These are phyloP conservation scores for Phycomyces nitens DNA, from an alignment of 192 early-diverging fungal genomes.

Conservation along the genomic window DNA sequence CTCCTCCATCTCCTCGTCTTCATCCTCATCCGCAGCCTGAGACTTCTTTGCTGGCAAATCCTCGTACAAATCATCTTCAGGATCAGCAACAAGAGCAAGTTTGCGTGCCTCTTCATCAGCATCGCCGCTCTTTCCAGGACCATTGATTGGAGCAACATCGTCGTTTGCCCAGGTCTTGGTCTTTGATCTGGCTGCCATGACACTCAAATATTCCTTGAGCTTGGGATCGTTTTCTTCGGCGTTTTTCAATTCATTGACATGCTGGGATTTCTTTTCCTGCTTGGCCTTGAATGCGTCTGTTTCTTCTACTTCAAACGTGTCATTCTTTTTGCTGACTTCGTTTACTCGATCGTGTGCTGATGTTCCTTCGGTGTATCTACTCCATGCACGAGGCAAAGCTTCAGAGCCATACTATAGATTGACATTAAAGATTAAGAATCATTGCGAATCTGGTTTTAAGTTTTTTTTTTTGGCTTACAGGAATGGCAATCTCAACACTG, in stretches of 20 bases:
- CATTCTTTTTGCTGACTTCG: conserved; percentile 21
- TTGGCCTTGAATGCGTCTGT: conserved; percentile 38
- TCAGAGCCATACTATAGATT: conserved; percentile 74
- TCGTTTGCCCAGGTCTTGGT: conserved; percentile 92
- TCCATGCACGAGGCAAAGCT: conserved; percentile 86
- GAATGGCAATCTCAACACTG: conserved; percentile 81
- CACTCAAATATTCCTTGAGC: conserved; percentile 85
- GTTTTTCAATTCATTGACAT: conserved; percentile 40
- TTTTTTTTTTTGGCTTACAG: conserved; percentile 44
- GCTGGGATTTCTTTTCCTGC: conserved; percentile 47
- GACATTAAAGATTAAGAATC: no score
- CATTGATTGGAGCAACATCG: conserved; percentile 49
- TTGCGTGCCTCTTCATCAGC: conserved; percentile 25
- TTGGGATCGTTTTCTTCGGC: conserved; percentile 73
- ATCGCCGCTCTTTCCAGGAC: conserved; percentile 35
- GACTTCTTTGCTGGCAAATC: conserved; percentile 54
- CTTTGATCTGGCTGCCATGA: conserved; percentile 79
- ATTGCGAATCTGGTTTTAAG: no score
- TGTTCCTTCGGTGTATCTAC: conserved; percentile 79
- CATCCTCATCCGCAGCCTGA: conserved; percentile 36
- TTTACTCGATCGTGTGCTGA: conserved; percentile 63
- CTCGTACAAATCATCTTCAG: conserved; percentile 72
- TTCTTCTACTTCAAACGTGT: conserved; percentile 31
- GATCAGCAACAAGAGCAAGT: conserved; percentile 48
- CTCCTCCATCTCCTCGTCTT: conserved; percentile 21